Evolutionary conservation across 148 eudicot genomes (phyloP), one percentile per base, ranked within the genome.

Genomic region (Vaccinium myrtillus): DNA sequence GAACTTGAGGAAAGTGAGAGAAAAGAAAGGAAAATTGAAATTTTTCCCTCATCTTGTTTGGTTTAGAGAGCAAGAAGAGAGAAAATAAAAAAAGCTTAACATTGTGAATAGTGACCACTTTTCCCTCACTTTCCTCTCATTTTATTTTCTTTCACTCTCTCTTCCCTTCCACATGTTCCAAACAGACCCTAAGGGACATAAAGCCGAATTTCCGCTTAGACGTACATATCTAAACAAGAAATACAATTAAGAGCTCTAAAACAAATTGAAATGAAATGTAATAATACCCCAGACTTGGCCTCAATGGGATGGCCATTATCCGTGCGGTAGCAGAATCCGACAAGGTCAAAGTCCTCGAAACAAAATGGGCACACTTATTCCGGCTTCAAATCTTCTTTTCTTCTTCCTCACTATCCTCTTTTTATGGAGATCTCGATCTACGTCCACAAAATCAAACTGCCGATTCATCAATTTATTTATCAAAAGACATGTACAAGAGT

Each of bases 281-380:
- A 85, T 89, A 93, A 83, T 89, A 93, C 96, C 93, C 94, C 91
- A 59, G 89, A 81, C 82, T 86, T 90, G 16, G 92, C 89, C 82
- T 93, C 93, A 86, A 85, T 59, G 65, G 82, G 87, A 87, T 93
- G 96, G 71, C 86, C 91, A 67, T 91, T 90, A 70, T 91, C 94
- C 75, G 92, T 91, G 79, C 91, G 96, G 87, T 91, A 91, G 77
- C 91, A 92, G 59, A 93, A 84, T 63, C 93, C 96, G 11, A 93
- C 88, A 10, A 93, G 90, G 80, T 93, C 93, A 81, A 91, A 93
- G 63, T 91, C 88, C 55, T 92, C 96, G 2, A 81, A 51, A 87
- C 96, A 92, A 90, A 92, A 93, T 0, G 96, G 94, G 83, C 96
- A 93, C 11, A 87, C 79, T 79, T 85, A 89, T 83, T 92, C 93